These are phyloP conservation scores for Paxillus rubicundulus DNA, from an alignment of 768 basidiomycete genomes.

Conservation along the genomic window DNA sequence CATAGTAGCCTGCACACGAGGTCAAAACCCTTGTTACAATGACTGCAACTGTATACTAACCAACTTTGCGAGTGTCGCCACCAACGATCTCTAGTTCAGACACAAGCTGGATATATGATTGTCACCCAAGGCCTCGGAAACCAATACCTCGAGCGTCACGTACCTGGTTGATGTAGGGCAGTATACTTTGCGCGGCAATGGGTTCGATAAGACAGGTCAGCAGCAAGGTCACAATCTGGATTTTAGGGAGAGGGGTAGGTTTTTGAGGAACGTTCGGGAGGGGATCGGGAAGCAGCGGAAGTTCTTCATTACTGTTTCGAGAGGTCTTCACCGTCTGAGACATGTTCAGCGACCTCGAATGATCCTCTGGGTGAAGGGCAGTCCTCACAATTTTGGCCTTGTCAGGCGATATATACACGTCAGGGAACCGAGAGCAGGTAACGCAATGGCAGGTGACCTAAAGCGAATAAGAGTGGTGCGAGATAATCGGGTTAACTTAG, in stretches of 20 bases:
- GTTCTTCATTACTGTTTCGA: too few relatives aligned
- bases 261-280: too few relatives aligned
- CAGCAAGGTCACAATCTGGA: slow-evolving; percentile 38
- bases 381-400: too few relatives aligned
- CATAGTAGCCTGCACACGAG: slow-evolving; percentile 59
- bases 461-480: too few relatives aligned
- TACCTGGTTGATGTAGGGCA: slow-evolving; percentile 46
- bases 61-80: slow-evolving; percentile 25
- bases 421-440: too few relatives aligned
- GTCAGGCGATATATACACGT: too few relatives aligned
- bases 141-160: background rate
- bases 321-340: too few relatives aligned
- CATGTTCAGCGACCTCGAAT: too few relatives aligned
- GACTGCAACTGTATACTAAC: slow-evolving; percentile 39
- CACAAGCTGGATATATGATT: slow-evolving; percentile 20
- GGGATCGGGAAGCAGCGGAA: too few relatives aligned
- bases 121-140: background rate
- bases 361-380: too few relatives aligned
- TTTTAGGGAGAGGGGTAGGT: slow-evolving; percentile 35
- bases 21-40: background rate
- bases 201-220: slow-evolving; percentile 34
- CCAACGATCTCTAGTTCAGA: slow-evolving; percentile 24
- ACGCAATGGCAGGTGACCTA: too few relatives aligned
- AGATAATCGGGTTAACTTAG: too few relatives aligned
- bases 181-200: slow-evolving; percentile 42